Evolutionary conservation across 164 flowering plant species (phyloP), one percentile per base, ranked within the genome.

Genomic region (Magnolia kwangsiensis): DNA sequence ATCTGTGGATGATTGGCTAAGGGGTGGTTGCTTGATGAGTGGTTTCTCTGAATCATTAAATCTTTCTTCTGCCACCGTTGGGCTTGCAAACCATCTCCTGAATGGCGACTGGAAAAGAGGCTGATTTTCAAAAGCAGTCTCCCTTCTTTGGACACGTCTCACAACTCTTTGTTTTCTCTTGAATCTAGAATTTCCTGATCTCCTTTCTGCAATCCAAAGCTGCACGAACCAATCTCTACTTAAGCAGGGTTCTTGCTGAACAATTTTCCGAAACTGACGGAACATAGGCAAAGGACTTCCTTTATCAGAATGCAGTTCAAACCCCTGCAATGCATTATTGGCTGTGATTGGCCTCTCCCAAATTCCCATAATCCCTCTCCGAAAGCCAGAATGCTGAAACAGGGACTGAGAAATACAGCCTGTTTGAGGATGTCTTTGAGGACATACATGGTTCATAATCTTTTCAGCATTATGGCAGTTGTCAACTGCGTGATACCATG

Each of bases 131-230:
- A 8, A 72, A 11, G 51, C n/a, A 13, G 55, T 13, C 20, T 66
- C 82, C 58, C 68, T 69, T 71, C 11, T 21, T 50, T 21, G 69
- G 61, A 63, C 64, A 67, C 77, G 58, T 77, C 74, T 79, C 27
- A 29, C 63, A 76, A 71, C 50, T 77, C 79, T 85, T 45, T 37
- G 69, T 50, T 67, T 83, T 81, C 79, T 82, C 77, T 77, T 88
- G 24, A 23, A 83, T 50, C 51, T 73, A 16, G 74, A 50, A 20
- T 63, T 80, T 70, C 67, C 10, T 76, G 69, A 74, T 80, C 82
- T 87, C 72, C 45, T 78, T 80, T 95, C 97, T 20, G 71, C 82
- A 75, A 83, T 67, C 98, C 97, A 92, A 8, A 89, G 89, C 79
- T 87, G 81, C 6, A 81, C 92, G 8, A 91, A 80, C 78, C 89